Base-by-base conservation (phyloP, 257 asterid genomes). In the Fraxinus anomala region DNA sequence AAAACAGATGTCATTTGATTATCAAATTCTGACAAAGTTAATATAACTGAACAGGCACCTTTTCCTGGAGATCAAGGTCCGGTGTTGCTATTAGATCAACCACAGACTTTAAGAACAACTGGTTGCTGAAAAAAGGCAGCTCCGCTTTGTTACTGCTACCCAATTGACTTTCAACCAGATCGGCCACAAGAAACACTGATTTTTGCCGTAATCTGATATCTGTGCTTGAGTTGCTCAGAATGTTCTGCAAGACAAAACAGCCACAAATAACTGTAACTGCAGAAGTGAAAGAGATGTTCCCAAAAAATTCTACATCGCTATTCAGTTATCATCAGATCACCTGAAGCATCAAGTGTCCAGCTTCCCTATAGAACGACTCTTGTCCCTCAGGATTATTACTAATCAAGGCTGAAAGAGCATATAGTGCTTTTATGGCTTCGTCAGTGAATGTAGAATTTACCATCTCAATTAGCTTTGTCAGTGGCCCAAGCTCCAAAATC, bases 21-120 rank as follows among this genome's bases (percentile, higher is more conserved):
- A 77, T 59, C 54, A 76, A 33, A 61, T 68, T 26, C 37, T 40
- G 34, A 31, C 72, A 72, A 67, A 33, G 39, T 51, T 51, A 73
- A 71, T 61, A 61, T 23, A 59, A 66, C 34, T 51, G 42, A 76
- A 49, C 23, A 79, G 28, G 44, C 72, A 94, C 98, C 98, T 94
- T 94, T 83, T 94, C 98, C 86, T 83, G 94, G 76, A 94, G 96
- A 90, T 94, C 98, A 72, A 92, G 87, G 85, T 94, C 97, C 12
- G 68, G 30, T 63, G 93, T 81, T 28, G 82, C 83, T 80, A 89
- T 79, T 73, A 88, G 83, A 83, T 89, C 90, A 75, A 90, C 94
- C 76, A 94, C 83, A 24, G 97, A 86, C 85, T 88, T 90, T 79
- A 92, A 80, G 80, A 91, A 81, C 42, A 78, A 72, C 23, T 61